These are phyloP conservation scores for Fusarium virguliforme DNA, from an alignment of 2,329 filamentous ascomycete species.

Conservation along the genomic window DNA sequence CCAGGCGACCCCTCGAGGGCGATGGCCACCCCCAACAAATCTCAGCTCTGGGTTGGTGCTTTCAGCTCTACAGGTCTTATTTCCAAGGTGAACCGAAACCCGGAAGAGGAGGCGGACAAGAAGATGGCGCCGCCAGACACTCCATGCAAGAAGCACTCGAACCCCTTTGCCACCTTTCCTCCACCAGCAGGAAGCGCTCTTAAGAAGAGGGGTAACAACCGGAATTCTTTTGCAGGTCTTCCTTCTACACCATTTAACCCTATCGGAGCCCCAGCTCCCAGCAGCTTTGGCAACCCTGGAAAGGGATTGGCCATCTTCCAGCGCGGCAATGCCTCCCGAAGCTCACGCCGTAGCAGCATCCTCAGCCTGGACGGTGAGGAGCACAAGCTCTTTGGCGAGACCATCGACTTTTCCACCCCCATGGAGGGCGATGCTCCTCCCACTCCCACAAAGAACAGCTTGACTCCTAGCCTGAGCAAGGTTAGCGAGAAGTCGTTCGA, in stretches of 20 bases:
- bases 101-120: slow-evolving; percentile 75
- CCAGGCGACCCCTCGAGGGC: slow-evolving; percentile 53
- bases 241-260: slow-evolving; percentile 87
- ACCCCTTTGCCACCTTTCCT: slow-evolving; percentile 78
- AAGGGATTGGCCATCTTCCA: slow-evolving; percentile 78
- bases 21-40: slow-evolving; percentile 64
- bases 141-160: slow-evolving; percentile 89
- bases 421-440: slow-evolving; percentile 81
- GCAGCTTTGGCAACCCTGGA: slow-evolving; percentile 69
- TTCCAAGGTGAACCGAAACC: slow-evolving; percentile 91
- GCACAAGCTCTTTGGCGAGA: slow-evolving; percentile 62
- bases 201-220: slow-evolving; percentile 74
- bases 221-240: slow-evolving; percentile 79
- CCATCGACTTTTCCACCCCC: slow-evolving; percentile 46
- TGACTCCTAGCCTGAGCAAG: slow-evolving; percentile 61
- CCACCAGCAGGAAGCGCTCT: slow-evolving; percentile 72
- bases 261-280: slow-evolving; percentile 64
- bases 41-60: slow-evolving; percentile 79
- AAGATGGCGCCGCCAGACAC: slow-evolving; percentile 90
- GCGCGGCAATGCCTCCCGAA: slow-evolving; percentile 65
- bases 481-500: slow-evolving; percentile 60
- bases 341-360: slow-evolving; percentile 76
- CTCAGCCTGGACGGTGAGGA: slow-evolving; percentile 88
- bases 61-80: slow-evolving; percentile 96
- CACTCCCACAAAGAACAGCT: slow-evolving; percentile 87